Evolutionary conservation across 495 filamentous ascomycete genomes (phyloP), one percentile per base, ranked within the genome.

Genomic region (Hypoxylon crocopeplum): DNA sequence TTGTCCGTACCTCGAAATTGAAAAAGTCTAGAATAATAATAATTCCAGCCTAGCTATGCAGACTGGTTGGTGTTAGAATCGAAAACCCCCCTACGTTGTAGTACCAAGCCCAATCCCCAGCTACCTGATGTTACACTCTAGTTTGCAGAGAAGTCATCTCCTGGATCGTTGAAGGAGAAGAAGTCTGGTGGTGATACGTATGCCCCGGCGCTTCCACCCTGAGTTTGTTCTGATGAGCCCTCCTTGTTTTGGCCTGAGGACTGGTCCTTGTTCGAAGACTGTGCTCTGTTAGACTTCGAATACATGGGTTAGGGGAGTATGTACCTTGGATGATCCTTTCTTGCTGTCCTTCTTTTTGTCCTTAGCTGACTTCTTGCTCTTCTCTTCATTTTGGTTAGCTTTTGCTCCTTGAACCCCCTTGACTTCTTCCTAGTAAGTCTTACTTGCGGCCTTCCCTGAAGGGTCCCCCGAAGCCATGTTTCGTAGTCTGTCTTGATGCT

Each of bases 151-250:
- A 55, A 61, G 44, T 54, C 60, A 19, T 58, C 44, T 4, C 48
- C 48, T 2, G 60, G 60, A 16, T 64, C 60, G 32, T 64, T 64
- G 24, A 59, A 64, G 6, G 60, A 64, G 54, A 64, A 64, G 39
- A 64, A 64, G 38, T 64, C 60, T 6, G 60, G 48, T 1, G 60
- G 60, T 17, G 60, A 64, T 1, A 64, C 60, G 16, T 64, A 50
- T 19, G 60, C 60, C n/a, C 59, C 47, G 27, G 29, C 16, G 15
- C 17, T 29, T 3, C 54, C 38, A 13, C 42, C 49, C 34, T 64
- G 54, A 25, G 37, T 34, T 20, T 59, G 48, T 11, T 53, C 54
- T 16, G 60, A 59, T 22, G 54, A 25, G 32, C 41, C 24, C n/a
- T 42, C 60, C 13, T 50, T 42, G 29, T 37, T 51, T 15, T 32